Evolutionary conservation across 208 protist genomes (phyloP).

Genomic region (Leishmania lainsoni): DNA sequence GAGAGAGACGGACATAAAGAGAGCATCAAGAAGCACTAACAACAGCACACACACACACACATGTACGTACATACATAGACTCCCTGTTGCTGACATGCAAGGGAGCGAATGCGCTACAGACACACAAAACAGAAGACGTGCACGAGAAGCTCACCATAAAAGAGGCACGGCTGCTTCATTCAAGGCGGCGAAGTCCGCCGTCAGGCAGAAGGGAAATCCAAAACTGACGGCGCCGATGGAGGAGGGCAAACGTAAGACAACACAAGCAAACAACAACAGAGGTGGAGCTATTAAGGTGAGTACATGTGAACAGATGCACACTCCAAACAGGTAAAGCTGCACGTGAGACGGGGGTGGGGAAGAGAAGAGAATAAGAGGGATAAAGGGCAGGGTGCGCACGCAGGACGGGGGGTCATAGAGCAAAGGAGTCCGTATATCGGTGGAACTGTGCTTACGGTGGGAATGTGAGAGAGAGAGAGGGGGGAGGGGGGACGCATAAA

Average conservation of each 20-base stretch:
- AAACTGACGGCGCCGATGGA: too few relatives aligned
- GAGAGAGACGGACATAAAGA: background rate
- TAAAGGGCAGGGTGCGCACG: background rate
- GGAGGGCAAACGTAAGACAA: too few relatives aligned
- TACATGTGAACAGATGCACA: background rate
- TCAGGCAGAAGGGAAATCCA: too few relatives aligned
- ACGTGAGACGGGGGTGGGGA: background rate
- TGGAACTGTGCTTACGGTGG: too few relatives aligned
- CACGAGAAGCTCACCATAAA: background rate
- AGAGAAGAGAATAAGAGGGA: background rate
- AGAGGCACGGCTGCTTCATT: too few relatives aligned
- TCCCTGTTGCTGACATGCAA: background rate
- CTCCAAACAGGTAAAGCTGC: background rate
- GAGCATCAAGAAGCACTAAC: background rate
- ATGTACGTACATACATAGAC: background rate
- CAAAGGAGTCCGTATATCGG: too few relatives aligned
- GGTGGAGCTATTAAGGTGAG: background rate
- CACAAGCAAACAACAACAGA: background rate
- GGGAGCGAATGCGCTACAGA: background rate
- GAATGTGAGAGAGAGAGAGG: too few relatives aligned
- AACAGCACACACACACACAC: background rate
- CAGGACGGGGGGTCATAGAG: background rate
- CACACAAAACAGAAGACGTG: background rate
- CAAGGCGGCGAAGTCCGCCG: too few relatives aligned
- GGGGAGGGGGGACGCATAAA: background rate